Conservation (phyloP, 257 asterid genomes). For the Mitragyna speciosa region DNA sequence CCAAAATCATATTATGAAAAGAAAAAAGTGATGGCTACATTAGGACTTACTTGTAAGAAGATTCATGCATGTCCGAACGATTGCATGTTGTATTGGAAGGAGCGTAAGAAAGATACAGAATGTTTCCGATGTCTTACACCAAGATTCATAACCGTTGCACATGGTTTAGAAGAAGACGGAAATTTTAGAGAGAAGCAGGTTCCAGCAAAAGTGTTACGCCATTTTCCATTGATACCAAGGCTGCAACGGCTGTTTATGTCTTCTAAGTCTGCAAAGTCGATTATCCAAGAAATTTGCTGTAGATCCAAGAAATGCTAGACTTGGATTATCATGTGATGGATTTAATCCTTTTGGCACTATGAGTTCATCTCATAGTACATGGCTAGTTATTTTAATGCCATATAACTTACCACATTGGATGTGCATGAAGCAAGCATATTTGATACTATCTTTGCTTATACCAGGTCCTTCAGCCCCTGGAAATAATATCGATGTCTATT, state of each 20-base stretch:
- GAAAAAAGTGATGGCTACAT: neutral
- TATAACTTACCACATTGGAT: neutral
- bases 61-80: neutral
- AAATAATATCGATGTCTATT: too few relatives aligned
- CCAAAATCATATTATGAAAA: too few relatives aligned
- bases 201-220: too few relatives aligned
- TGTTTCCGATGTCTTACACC: neutral
- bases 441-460: neutral
- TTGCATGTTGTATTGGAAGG: slow-evolving; percentile 3
- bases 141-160: neutral
- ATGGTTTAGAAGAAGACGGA: too few relatives aligned
- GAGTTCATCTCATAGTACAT: too few relatives aligned
- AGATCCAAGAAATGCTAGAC: neutral
- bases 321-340: neutral
- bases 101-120: neutral
- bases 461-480: neutral
- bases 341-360: neutral
- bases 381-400: neutral
- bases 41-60: slow-evolving; percentile 1
- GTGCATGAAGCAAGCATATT: neutral
- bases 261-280: too few relatives aligned
- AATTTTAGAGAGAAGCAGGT: too few relatives aligned
- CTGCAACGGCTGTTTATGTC: too few relatives aligned
- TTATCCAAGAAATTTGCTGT: too few relatives aligned
- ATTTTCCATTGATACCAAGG: too few relatives aligned